These are phyloP conservation scores for Vanderwaltozyma yarrowii DNA, from an alignment of 805 yeast genomes.

Conservation along the genomic window DNA sequence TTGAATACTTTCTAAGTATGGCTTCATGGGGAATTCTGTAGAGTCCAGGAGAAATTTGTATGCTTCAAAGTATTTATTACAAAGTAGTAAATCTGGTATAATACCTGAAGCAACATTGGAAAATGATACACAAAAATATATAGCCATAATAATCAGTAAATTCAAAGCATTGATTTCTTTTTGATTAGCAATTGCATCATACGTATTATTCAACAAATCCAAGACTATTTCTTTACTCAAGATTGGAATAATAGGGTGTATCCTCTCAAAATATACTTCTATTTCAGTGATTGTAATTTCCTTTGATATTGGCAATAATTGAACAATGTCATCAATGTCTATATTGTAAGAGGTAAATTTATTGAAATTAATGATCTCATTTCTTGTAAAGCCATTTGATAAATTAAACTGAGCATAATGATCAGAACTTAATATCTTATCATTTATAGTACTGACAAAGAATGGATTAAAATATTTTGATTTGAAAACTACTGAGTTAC, in stretches of 20 bases:
- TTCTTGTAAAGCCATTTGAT: constrained; percentile 9
- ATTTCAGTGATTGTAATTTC: constrained; percentile 9
- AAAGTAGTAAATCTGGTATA: constrained; percentile 13
- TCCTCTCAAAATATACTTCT: constrained; percentile 14
- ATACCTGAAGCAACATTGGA: constrained; percentile 19
- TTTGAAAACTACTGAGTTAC: constrained; percentile 9
- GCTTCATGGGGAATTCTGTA: constrained; percentile 14
- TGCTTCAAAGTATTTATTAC: constrained; percentile 18
- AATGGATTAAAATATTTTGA: constrained; percentile 20
- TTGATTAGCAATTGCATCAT: constrained; percentile 2
- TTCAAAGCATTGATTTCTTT: constrained; percentile 5
- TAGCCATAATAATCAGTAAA: constrained; percentile 12
- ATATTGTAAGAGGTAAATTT: constrained; percentile 4
- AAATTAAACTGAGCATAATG: constrained; percentile 4
- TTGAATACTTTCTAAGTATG: constrained; percentile 17
- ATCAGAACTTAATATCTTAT: constrained; percentile 10
- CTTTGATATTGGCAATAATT: constrained; percentile 11
- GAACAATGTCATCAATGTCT: constrained; percentile 10
- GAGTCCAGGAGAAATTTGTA: constrained; percentile 12
- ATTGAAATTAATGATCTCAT: constrained; percentile 16
- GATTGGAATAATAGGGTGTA: constrained; percentile 24
- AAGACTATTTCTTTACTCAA: constrained; percentile 7
- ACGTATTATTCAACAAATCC: constrained; percentile 4
- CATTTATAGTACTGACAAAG: constrained; percentile 16
- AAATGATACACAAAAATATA: constrained; percentile 19